These are phyloP conservation scores for Letharia columbiana DNA, from an alignment of 495 filamentous ascomycete species.

Conservation along the genomic window DNA sequence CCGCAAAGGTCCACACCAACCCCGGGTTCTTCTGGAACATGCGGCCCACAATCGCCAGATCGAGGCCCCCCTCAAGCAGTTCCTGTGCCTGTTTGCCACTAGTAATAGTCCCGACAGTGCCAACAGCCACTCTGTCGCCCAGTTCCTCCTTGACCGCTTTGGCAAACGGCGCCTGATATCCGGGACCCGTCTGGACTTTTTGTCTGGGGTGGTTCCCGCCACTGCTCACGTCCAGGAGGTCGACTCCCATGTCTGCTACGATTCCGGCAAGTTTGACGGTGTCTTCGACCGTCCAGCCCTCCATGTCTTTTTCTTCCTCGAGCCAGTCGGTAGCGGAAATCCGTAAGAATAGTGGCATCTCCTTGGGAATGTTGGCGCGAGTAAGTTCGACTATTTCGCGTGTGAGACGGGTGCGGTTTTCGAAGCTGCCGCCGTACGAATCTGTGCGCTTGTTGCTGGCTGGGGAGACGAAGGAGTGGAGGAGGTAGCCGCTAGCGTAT, in stretches of 20 bases:
- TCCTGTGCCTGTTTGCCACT: constrained; percentile 47
- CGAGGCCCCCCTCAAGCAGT: constrained; percentile 46
- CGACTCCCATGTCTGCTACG: constrained; percentile 49
- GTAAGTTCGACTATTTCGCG: constrained; percentile 44
- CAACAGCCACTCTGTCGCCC: constrained; percentile 49
- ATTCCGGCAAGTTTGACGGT: constrained; percentile 45
- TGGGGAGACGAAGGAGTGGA: constrained; percentile 55
- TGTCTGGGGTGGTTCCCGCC: constrained; percentile 53
- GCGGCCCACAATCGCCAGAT: constrained; percentile 53
- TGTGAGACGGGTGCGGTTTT: constrained; percentile 49
- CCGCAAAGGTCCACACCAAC: constrained; percentile 58
- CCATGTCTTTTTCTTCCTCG: constrained; percentile 36
- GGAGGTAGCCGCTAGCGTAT: constrained; percentile 51
- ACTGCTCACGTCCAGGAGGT: constrained; percentile 55
- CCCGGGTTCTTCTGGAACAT: constrained; percentile 63
- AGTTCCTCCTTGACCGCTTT: constrained; percentile 54
- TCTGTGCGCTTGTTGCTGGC: constrained; percentile 56
- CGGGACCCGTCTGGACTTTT: constrained; percentile 47
- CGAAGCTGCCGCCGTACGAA: constrained; percentile 52
- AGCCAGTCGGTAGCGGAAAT: constrained; percentile 54
- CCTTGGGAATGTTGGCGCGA: constrained; percentile 32
- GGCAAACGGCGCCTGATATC: constrained; percentile 61
- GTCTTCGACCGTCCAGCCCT: constrained; percentile 49
- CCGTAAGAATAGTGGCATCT: constrained; percentile 59
- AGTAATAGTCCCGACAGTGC: constrained; percentile 54